These are phyloP conservation scores for Didymella arachidicola DNA, from an alignment of 2,329 filamentous ascomycete genomes.

Conservation along the genomic window DNA sequence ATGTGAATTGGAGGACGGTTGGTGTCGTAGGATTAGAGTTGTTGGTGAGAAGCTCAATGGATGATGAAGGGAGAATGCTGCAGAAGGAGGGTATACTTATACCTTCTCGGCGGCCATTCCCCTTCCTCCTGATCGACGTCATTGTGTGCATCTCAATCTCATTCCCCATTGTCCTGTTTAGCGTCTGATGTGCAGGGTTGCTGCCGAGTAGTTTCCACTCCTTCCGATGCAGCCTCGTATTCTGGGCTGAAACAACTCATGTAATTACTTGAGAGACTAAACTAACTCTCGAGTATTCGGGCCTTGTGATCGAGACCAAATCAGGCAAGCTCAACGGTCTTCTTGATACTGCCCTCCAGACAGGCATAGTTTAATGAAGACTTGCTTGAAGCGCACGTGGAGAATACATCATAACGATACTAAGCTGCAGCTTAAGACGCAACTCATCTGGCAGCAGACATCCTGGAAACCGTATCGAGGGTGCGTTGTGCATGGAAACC, in stretches of 20 bases:
- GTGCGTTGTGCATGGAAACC: not conserved
- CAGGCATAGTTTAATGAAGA: not conserved
- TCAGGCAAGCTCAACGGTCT: slow-evolving; percentile 3
- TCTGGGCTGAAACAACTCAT: slow-evolving; percentile 2
- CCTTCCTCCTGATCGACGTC: slow-evolving; percentile 13
- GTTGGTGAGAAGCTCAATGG: slow-evolving; percentile 2
- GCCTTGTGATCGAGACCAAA: not conserved
- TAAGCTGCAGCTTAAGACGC: not conserved
- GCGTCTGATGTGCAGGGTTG: slow-evolving; percentile 2
- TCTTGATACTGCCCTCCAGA: not conserved
- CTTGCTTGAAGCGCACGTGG: not conserved
- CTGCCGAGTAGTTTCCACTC: slow-evolving; percentile 5
- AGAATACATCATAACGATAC: not conserved
- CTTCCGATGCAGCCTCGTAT: slow-evolving; percentile 6
- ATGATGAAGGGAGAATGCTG: not conserved
- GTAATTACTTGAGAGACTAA: not conserved
- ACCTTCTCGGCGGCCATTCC: slow-evolving; percentile 6
- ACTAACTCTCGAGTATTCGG: not conserved
- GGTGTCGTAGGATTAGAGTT: not conserved
- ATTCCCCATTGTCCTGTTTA: slow-evolving; percentile 11
- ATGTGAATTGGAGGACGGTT: not conserved
- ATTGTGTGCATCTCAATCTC: slow-evolving; percentile 3
- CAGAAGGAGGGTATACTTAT: slow-evolving; percentile 24
- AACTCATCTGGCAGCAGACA: not conserved
- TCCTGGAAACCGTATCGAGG: not conserved